Conservation (phyloP, 352 stramenopile species). For the Globisporangium sylvaticum region DNA sequence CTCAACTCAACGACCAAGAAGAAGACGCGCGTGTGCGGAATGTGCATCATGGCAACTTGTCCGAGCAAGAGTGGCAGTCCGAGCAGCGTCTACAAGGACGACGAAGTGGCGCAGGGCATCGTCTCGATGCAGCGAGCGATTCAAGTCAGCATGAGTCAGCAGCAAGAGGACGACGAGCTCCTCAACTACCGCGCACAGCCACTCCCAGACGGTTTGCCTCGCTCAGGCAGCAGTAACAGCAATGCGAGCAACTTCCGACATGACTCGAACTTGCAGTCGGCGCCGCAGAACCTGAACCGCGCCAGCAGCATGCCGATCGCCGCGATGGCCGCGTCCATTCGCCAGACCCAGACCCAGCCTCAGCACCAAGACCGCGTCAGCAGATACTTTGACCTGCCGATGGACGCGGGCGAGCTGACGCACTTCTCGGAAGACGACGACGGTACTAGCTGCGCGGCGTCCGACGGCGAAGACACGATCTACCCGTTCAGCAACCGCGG, state of each 20-base stretch:
- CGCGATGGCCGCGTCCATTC: not conserved
- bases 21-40: conserved; percentile 17
- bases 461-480: conserved; percentile 1
- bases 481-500: not conserved
- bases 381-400: conserved; percentile 15
- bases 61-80: not conserved
- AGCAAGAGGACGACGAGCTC: not conserved
- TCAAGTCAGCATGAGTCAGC: not conserved
- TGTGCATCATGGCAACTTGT: conserved; percentile 12
- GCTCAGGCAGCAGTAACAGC: not conserved
- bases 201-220: not conserved
- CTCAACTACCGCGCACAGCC: not conserved
- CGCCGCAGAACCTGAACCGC: not conserved
- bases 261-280: not conserved
- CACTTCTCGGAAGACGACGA: conserved; percentile 5
- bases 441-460: not conserved
- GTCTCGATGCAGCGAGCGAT: conserved; percentile 8
- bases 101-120: not conserved
- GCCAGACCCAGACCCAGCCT: not conserved
- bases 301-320: not conserved
- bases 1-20: conserved; percentile 6
- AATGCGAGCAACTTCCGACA: not conserved
- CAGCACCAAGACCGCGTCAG: conserved; percentile 3
- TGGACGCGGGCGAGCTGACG: conserved; percentile 13
- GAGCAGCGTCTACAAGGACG: not conserved